phyloP scores from a whole-genome alignment of 73 alveolate species.

The Durusdinium trenchii region DNA sequence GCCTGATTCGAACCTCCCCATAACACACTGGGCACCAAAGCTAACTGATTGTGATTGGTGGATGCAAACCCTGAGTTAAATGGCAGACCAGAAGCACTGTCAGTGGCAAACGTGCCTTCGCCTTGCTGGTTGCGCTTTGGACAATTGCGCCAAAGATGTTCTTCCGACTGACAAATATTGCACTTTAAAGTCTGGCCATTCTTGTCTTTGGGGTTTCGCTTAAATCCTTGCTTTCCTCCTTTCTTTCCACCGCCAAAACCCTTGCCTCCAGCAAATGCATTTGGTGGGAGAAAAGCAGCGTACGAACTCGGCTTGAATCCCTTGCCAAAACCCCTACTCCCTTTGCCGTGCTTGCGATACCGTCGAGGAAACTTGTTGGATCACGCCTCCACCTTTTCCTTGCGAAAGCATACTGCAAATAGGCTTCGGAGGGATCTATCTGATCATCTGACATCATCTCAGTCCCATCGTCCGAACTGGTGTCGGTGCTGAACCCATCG shows the following conservation, averaged over 20 bases:
- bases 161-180: conserved; percentile 5
- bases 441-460: background rate
- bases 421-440: background rate
- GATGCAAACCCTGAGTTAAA: too few species aligned
- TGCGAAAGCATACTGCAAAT: conserved; percentile 4
- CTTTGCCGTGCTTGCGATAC: background rate
- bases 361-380: background rate
- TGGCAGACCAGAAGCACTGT: too few species aligned
- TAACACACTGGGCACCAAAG: too few species aligned
- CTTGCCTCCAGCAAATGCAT: conserved; percentile 42
- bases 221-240: background rate
- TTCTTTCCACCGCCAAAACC: background rate
- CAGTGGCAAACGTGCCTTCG: too few species aligned
- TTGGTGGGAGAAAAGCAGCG: conserved; percentile 29
- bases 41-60: too few species aligned
- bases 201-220: conserved; percentile 42
- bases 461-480: conserved; percentile 25
- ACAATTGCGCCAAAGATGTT: conserved; percentile 48
- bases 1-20: too few species aligned
- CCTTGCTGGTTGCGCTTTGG: too few species aligned
- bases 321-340: conserved; percentile 2
- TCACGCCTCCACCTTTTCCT: conserved; percentile 20
- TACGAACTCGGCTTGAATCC: background rate
- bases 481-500: conserved; percentile 29
- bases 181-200: conserved; percentile 28